Evolutionary conservation across 2,329 filamentous ascomycete genomes (phyloP).

Genomic region (Cercospora berteroae): DNA sequence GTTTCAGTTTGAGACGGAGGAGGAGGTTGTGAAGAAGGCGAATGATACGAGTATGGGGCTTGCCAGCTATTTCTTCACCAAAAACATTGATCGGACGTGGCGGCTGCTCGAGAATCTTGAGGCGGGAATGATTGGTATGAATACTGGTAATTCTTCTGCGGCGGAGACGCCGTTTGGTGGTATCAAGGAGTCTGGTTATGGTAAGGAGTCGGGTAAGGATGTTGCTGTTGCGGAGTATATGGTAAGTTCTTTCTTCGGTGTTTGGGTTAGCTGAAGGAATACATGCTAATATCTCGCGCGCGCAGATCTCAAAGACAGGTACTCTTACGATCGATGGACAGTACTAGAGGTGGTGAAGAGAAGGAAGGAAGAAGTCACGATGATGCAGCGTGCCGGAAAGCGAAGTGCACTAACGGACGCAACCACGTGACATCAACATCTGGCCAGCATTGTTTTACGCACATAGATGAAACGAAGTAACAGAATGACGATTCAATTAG

Average conservation of each 20-base stretch:
- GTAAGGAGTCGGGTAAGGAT: slow-evolving; percentile 66
- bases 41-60: slow-evolving; percentile 64
- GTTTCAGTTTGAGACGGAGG: slow-evolving; percentile 64
- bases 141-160: slow-evolving; percentile 59
- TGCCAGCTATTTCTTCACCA: slow-evolving; percentile 67
- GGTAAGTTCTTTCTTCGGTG: slow-evolving; percentile 2
- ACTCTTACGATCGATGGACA: slow-evolving; percentile 61
- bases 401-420: background rate
- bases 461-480: background rate
- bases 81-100: slow-evolving; percentile 65
- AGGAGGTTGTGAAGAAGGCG: slow-evolving; percentile 59
- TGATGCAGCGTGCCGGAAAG: background rate
- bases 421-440: background rate
- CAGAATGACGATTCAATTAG: background rate
- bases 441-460: background rate
- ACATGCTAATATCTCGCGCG: background rate
- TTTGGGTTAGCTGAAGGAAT: background rate
- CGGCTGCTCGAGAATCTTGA: slow-evolving; percentile 65
- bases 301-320: slow-evolving; percentile 60
- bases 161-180: slow-evolving; percentile 67
- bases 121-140: slow-evolving; percentile 64
- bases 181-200: slow-evolving; percentile 66
- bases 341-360: slow-evolving; percentile 39
- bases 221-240: slow-evolving; percentile 62
- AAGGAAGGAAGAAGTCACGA: background rate